Percentiles rank a stretch among this genome's conserved stretches.
These are phyloP conservation scores for Cystobasidium pallidum DNA, from an alignment of 1,284 basidiomycete species.

Conservation along the genomic window DNA sequence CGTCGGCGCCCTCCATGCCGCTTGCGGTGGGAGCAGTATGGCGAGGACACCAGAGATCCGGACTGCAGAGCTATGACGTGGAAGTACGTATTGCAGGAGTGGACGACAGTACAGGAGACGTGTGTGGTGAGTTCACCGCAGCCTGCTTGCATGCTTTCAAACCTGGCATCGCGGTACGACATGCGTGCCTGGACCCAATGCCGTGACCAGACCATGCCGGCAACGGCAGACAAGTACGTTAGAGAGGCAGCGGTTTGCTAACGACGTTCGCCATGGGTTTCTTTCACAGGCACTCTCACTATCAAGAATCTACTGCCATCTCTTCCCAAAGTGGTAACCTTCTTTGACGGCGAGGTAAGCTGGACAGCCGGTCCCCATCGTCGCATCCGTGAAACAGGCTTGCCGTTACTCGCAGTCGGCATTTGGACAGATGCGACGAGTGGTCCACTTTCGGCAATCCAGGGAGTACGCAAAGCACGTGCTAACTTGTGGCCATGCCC, in stretches of 20 bases:
- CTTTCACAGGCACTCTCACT: conserved; percentile 34
- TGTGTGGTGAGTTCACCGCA: conserved; percentile 20
- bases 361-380: neutral
- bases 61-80: conserved; percentile 32
- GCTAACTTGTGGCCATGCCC: neutral
- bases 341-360: conserved; percentile 44
- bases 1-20: conserved; percentile 11
- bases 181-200: neutral
- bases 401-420: too few species aligned
- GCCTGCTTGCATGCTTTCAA: neutral
- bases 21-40: conserved; percentile 38
- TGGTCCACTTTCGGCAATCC: too few species aligned
- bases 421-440: too few species aligned
- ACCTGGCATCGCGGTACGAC: neutral
- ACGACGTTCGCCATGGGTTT: neutral
- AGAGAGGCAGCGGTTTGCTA: neutral
- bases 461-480: too few species aligned
- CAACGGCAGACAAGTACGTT: neutral
- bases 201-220: too few species aligned
- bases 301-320: conserved; percentile 38
- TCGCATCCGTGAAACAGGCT: too few species aligned
- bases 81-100: conserved; percentile 36
- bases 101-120: conserved; percentile 29
- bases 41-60: conserved; percentile 40
- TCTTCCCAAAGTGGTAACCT: conserved; percentile 42